A percentile compares a stretch with the other conserved stretches of the same genome.
Conservation (phyloP, 2,329 filamentous ascomycete genomes). For the Diaporthe humulicola region DNA sequence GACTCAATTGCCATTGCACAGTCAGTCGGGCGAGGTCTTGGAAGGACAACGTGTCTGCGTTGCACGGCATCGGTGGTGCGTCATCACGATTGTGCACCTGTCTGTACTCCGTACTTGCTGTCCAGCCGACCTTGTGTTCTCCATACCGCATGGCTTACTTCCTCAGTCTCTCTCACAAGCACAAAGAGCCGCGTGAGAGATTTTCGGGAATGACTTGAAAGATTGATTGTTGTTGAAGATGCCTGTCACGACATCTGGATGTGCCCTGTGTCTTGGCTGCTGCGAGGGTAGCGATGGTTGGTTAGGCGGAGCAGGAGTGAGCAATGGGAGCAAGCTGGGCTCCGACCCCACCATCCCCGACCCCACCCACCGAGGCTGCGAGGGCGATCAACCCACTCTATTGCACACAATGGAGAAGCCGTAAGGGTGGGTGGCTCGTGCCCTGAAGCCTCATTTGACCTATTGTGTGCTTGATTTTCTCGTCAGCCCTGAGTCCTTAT, state of each 20-base stretch:
- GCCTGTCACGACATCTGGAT: neutral
- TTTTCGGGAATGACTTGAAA: neutral
- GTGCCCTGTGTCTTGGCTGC: neutral
- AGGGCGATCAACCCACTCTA: conserved; percentile 9
- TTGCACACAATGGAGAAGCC: neutral
- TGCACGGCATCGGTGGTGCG: conserved; percentile 2
- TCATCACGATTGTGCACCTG: neutral
- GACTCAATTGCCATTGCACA: neutral
- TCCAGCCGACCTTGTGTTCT: neutral
- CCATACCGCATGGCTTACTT: neutral
- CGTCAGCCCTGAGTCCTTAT: neutral
- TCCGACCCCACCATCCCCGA: neutral
- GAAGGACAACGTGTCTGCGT: conserved; percentile 14
- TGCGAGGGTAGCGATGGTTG: neutral
- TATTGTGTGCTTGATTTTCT: neutral
- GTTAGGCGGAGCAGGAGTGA: neutral
- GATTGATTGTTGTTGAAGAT: neutral
- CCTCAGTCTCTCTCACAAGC: neutral
- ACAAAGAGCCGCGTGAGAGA: neutral
- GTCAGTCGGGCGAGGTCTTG: conserved; percentile 10
- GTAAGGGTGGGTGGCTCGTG: conserved; percentile 25
- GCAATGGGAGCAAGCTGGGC: neutral
- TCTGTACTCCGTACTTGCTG: neutral
- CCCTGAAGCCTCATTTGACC: neutral
- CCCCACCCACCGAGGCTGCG: no score